These are phyloP conservation scores for Tulasnella sp. DNA, from an alignment of 768 basidiomycete species.

Conservation along the genomic window DNA sequence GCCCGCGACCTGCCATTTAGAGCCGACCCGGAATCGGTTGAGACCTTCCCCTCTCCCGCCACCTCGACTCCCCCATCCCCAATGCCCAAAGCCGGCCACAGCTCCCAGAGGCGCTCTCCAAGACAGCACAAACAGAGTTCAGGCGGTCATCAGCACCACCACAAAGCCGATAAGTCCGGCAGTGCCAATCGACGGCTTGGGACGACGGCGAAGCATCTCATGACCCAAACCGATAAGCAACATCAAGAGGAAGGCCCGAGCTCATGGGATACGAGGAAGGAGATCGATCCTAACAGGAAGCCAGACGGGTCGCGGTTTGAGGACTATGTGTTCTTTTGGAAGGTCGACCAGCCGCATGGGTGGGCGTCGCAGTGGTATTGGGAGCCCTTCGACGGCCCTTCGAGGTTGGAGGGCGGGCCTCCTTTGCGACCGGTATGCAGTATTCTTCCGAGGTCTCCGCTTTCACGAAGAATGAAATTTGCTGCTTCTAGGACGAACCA, in stretches of 20 bases:
- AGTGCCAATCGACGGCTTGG: not conserved
- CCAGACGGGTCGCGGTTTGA: not conserved
- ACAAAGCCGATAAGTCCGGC: not conserved
- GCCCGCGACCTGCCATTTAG: not conserved
- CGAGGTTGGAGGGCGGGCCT: not conserved
- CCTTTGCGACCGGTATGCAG: not conserved
- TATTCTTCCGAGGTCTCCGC: not conserved
- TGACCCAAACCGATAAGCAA: not conserved
- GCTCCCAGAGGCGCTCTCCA: not conserved
- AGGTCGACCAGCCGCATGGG: slow-evolving; percentile 16
- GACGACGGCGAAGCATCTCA: not conserved
- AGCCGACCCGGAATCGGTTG: not conserved
- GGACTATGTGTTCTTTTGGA: slow-evolving; percentile 6
- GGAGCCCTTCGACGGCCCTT: slow-evolving; percentile 33
- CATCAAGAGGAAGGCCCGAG: not conserved
- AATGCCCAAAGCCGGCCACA: not conserved
- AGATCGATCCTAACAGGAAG: not conserved
- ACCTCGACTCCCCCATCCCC: not conserved
- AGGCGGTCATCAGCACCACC: not conserved
- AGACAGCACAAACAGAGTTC: not conserved
- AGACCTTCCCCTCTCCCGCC: not conserved
- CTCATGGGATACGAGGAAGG: not conserved
- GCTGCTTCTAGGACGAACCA: not conserved
- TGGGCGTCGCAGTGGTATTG: slow-evolving; percentile 31
- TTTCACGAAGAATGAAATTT: not conserved